Conservation (phyloP, 2,329 filamentous ascomycete species). For the Colletotrichum acutatum region DNA sequence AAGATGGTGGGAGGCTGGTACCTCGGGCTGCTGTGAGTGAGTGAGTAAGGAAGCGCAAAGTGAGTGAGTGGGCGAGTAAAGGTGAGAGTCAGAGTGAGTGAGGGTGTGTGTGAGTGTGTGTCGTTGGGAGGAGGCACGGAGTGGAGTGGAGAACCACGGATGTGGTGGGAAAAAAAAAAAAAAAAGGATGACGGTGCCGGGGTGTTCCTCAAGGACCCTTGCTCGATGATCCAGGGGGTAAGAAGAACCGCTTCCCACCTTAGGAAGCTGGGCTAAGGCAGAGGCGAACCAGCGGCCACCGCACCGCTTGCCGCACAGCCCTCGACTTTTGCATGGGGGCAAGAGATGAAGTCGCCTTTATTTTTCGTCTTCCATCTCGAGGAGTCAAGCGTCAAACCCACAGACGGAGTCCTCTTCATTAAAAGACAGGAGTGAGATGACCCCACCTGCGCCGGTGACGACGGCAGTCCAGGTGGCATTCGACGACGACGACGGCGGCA, state of each 20-base stretch:
- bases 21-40: neutral
- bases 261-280: neutral
- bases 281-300: slow-evolving; percentile 1
- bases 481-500: neutral
- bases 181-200: neutral
- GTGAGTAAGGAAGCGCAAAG: neutral
- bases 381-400: slow-evolving; percentile 6
- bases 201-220: neutral
- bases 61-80: neutral
- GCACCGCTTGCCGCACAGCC: slow-evolving; percentile 20
- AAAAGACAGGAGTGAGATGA: slow-evolving; percentile 19
- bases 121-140: neutral
- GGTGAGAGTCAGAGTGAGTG: neutral
- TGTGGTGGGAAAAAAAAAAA: neutral
- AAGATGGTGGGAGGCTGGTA: neutral
- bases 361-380: neutral
- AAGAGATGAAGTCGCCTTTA: slow-evolving; percentile 25
- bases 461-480: slow-evolving; percentile 1
- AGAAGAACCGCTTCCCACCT: neutral
- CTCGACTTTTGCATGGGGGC: slow-evolving; percentile 22
- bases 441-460: slow-evolving; percentile 21
- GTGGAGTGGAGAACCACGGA: neutral
- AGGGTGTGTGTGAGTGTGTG: neutral
- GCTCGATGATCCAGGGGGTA: neutral
- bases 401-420: slow-evolving; percentile 33